A percentile compares a stretch with the other conserved stretches of the same genome.
phyloP scores from a whole-genome alignment of 345 rosid species.

The Corymbia maculata region DNA sequence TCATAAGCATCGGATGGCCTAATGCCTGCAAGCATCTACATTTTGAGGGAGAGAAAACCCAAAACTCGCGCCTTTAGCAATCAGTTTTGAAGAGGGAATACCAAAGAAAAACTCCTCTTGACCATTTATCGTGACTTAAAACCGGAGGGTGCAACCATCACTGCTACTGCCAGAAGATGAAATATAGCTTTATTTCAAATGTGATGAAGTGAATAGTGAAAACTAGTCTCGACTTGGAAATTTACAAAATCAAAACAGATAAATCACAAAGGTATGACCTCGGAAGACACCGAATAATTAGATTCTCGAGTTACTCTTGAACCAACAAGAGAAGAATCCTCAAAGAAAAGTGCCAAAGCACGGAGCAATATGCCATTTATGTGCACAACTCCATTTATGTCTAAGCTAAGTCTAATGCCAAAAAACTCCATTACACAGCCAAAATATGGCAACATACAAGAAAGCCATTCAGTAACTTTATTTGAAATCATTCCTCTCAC shows the following conservation, averaged over 20 bases:
- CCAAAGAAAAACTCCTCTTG: not conserved
- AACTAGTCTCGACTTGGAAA: not conserved
- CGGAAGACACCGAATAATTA: not conserved
- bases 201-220: not conserved
- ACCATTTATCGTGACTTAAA: not conserved
- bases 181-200: not conserved
- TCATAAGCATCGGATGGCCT: not conserved
- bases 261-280: not conserved
- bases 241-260: not conserved
- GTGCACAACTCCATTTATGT: not conserved
- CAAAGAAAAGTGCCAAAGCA: not conserved
- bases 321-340: not conserved
- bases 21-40: not conserved
- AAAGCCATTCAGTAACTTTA: not conserved
- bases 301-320: not conserved
- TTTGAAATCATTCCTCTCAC: not conserved
- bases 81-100: not conserved
- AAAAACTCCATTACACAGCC: not conserved
- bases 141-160: not conserved
- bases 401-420: not conserved
- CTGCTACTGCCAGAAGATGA: not conserved
- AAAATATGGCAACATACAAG: not conserved
- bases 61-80: not conserved
- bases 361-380: not conserved
- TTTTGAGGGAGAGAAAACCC: not conserved